Percentiles rank a stretch among this genome's conserved stretches.
Evolutionary conservation across 805 yeast genomes (phyloP).

Genomic region (Candida nitratophila): DNA sequence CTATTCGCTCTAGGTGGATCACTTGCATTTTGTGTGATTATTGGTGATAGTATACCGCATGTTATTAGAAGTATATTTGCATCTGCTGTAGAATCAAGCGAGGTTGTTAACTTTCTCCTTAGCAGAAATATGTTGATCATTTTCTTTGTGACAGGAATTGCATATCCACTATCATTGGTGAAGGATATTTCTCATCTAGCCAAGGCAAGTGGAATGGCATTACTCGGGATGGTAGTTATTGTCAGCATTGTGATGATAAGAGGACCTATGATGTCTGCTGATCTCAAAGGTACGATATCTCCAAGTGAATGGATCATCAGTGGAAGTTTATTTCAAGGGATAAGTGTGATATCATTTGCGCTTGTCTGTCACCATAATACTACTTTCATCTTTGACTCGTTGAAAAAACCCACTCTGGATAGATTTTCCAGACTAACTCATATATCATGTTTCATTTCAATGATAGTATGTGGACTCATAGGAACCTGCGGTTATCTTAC

Average conservation of each 20-base stretch:
- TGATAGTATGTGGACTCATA: slow-evolving; percentile 69
- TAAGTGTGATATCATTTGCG: slow-evolving; percentile 92
- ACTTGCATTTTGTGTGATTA: slow-evolving; percentile 88
- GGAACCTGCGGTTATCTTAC: slow-evolving; percentile 73
- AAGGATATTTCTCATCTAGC: slow-evolving; percentile 81
- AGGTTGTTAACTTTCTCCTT: slow-evolving; percentile 47
- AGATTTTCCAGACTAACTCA: slow-evolving; percentile 77
- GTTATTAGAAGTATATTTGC: slow-evolving; percentile 67
- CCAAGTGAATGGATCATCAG: slow-evolving; percentile 45
- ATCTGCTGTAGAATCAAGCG: slow-evolving; percentile 23
- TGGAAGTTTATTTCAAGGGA: slow-evolving; percentile 72
- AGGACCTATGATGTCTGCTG: slow-evolving; percentile 55
- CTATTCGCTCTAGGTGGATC: slow-evolving; percentile 92
- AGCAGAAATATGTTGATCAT: slow-evolving; percentile 66
- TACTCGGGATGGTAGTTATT: slow-evolving; percentile 76
- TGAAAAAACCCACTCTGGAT: slow-evolving; percentile 66
- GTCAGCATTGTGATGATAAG: slow-evolving; percentile 64
- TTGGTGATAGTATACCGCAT: slow-evolving; percentile 93
- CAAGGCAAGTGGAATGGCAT: slow-evolving; percentile 79
- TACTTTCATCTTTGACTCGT: slow-evolving; percentile 79
- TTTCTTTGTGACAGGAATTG: slow-evolving; percentile 60
- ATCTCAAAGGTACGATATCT: slow-evolving; percentile 42
- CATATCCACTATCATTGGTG: slow-evolving; percentile 77
- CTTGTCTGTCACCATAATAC: slow-evolving; percentile 95
- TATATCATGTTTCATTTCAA: slow-evolving; percentile 72